Conservation (phyloP, 768 basidiomycete genomes). For the Tephrocybe sp. region DNA sequence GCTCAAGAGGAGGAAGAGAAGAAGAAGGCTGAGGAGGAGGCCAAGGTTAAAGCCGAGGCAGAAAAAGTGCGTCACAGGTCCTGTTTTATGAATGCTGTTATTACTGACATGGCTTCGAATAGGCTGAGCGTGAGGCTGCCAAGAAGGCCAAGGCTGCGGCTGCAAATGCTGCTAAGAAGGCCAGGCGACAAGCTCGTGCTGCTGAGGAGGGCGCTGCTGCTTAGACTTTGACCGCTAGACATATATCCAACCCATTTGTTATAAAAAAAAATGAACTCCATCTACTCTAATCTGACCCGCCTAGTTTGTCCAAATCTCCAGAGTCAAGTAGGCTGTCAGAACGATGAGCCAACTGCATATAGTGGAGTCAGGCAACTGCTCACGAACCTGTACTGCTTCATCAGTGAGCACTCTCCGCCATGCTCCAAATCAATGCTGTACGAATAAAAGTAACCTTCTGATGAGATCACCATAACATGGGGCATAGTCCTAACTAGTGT, state of each 20-base stretch:
- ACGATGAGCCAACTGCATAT: not conserved
- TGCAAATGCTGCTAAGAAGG: constrained; percentile 91
- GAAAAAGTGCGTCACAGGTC: constrained; percentile 61
- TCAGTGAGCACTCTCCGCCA: constrained; percentile 91
- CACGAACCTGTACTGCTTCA: constrained; percentile 86
- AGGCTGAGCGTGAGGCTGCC: constrained; percentile 67
- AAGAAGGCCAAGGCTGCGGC: constrained; percentile 86
- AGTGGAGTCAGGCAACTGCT: not conserved
- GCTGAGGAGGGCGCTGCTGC: constrained; percentile 33
- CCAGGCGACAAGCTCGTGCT: constrained; percentile 62
- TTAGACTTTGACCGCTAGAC: too few relatives aligned
- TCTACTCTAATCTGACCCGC: not conserved
- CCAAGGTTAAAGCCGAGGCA: constrained; percentile 77
- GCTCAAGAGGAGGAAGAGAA: constrained; percentile 77
- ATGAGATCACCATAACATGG: constrained; percentile 95
- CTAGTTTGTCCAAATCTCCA: not conserved
- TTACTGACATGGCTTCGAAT: constrained; percentile 4
- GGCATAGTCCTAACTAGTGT: constrained; percentile 71
- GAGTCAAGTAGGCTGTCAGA: not conserved
- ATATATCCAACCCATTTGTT: too few relatives aligned
- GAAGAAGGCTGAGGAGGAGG: constrained; percentile 68
- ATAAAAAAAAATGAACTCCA: too few relatives aligned
- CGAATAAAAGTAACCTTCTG: constrained; percentile 93
- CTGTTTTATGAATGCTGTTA: not conserved
- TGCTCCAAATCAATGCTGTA: constrained; percentile 96